These are phyloP conservation scores for Psilocybe sp. DNA, from an alignment of 768 basidiomycete species.

Conservation along the genomic window DNA sequence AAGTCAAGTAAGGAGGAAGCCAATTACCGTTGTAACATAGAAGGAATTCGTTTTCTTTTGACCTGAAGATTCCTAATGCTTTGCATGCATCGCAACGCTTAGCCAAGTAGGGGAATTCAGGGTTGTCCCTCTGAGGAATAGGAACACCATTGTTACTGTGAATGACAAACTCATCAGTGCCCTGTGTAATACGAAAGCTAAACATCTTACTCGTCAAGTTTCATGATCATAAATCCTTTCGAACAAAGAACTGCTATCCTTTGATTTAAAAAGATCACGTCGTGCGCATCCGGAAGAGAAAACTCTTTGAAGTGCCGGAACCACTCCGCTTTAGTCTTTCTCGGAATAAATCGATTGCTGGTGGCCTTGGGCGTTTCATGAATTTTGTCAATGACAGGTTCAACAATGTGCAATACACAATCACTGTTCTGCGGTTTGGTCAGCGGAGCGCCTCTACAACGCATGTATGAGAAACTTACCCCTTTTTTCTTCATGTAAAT, in stretches of 20 bases:
- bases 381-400: conserved; percentile 90
- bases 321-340: conserved; percentile 87
- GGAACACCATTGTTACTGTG: conserved; percentile 82
- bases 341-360: conserved; percentile 71
- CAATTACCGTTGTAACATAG: conserved; percentile 88
- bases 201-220: conserved; percentile 75
- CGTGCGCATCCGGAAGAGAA: conserved; percentile 88
- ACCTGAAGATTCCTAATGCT: conserved; percentile 93
- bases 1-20: not conserved
- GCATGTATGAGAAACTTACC: conserved; percentile 26
- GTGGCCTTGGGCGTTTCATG: conserved; percentile 73
- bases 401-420: conserved; percentile 92
- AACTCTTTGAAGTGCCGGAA: conserved; percentile 94
- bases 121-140: conserved; percentile 78
- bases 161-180: not conserved
- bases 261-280: conserved; percentile 89
- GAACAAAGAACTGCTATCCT: conserved; percentile 92
- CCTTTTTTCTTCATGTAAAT: conserved; percentile 97
- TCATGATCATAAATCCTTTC: conserved; percentile 97
- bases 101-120: conserved; percentile 63
- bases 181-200: not conserved
- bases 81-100: conserved; percentile 85
- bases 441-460: not conserved
- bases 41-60: conserved; percentile 88
- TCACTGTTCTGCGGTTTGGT: too few relatives aligned